Percentiles rank a stretch among this genome's conserved stretches.
phyloP scores from a whole-genome alignment of 768 basidiomycete species.

The Podaxis sp. region DNA sequence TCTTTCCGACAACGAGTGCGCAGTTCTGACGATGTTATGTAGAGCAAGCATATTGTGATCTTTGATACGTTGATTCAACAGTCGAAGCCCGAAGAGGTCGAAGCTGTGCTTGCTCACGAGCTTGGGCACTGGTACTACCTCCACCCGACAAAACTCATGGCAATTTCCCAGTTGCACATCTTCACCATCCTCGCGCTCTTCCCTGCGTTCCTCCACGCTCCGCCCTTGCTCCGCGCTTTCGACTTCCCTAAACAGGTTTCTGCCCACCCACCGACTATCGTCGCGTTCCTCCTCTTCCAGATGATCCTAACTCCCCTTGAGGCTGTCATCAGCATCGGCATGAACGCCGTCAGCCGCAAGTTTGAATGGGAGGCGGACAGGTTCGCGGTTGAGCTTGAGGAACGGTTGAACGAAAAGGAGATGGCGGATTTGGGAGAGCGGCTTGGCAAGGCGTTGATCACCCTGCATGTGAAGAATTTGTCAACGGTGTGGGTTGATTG shows the following conservation, averaged over 20 bases:
- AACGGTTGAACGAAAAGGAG: conserved; percentile 45
- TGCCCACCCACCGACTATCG: conserved; percentile 71
- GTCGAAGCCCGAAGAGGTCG: conserved; percentile 87
- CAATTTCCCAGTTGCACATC: conserved; percentile 84
- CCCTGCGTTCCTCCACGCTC: conserved; percentile 86
- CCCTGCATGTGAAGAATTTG: conserved; percentile 89
- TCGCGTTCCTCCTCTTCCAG: conserved; percentile 89
- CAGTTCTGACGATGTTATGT: neutral
- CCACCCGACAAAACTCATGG: conserved; percentile 88
- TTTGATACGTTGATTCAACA: conserved; percentile 97
- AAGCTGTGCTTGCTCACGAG: conserved; percentile 94
- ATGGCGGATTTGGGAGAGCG: conserved; percentile 87
- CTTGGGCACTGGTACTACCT: conserved; percentile 95
- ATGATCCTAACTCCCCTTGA: conserved; percentile 84
- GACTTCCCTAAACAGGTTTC: conserved; percentile 71
- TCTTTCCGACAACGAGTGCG: neutral
- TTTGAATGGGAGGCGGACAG: conserved; percentile 95
- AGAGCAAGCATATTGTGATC: conserved; percentile 95
- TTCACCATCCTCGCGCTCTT: conserved; percentile 84
- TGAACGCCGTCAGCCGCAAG: conserved; percentile 81
- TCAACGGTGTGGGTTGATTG: conserved; percentile 94
- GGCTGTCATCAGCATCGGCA: conserved; percentile 63
- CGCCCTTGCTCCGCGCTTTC: conserved; percentile 77
- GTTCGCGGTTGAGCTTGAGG: conserved; percentile 76
- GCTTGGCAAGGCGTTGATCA: conserved; percentile 78